Base-by-base conservation (phyloP, 345 rosid genomes). In the Trapa incisa region DNA sequence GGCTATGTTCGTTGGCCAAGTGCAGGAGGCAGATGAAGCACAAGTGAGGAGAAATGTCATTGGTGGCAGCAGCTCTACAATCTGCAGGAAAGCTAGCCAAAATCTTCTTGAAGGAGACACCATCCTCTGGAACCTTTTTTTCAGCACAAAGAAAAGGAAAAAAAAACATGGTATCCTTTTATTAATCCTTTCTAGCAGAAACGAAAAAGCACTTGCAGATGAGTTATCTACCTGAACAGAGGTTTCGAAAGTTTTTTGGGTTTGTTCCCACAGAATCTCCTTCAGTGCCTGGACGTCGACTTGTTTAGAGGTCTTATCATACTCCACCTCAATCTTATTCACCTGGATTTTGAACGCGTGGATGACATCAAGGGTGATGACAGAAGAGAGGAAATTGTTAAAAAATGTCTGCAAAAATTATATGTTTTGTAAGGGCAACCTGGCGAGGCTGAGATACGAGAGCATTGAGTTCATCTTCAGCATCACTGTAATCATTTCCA, bases 1-100 rank as follows among this genome's bases (percentile, higher is more conserved):
- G 74, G 29, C 87, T 89, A 72, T 94, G 92, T 84, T 94, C 96
- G 37, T 94, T 94, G 4, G 99, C 99, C 74, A 94, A 80, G 74
- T 94, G 99, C 65, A 91, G 70, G 32, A 94, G 68, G 77, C 99
- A 91, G 74, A 91, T 93, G 79, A 93, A 93, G 73, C 96, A 91
- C 37, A 93, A 72, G 83, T 93, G 97, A 53, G 99, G 97, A 57
- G 99, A 88, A 64, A 93, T 82, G 58, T 91, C 97, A 37, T 74
- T 65, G 35, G 76, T 75, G 6, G 78, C 76, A 65, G 86, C 81
- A 61, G 95, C 92, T 60, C 91, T 73, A 82, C 88, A 88, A 54
- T 87, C 87, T 66, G 70, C 77, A 9, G 97, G 99, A 70, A 93
- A 84, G 75, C 75, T 75, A 32, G 84, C 84, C 78, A 91, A 73